These are phyloP conservation scores for Sporobolomyces pararoseus DNA, from an alignment of 768 basidiomycete species.

Conservation along the genomic window DNA sequence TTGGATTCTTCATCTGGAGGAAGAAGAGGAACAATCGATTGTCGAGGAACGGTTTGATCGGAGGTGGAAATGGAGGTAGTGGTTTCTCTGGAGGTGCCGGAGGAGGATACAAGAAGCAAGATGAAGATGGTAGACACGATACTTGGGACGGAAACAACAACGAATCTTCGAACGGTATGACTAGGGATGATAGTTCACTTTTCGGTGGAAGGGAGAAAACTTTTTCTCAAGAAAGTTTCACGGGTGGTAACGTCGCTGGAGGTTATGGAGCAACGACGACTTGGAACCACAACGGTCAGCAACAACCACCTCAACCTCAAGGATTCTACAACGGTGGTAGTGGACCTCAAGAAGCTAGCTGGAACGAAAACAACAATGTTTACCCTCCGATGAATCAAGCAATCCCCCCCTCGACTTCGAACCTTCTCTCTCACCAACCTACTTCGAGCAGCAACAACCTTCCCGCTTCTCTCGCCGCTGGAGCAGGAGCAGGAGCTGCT, in stretches of 20 bases:
- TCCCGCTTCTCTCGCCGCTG: constrained; percentile 9
- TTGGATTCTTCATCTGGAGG: constrained; percentile 26
- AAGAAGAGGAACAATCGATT: not conserved
- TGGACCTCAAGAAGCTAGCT: not conserved
- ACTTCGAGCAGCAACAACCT: not conserved
- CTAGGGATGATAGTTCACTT: constrained; percentile 13
- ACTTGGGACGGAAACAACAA: constrained; percentile 1
- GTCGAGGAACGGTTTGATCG: not conserved
- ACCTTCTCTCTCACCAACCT: constrained; percentile 20
- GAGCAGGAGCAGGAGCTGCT: constrained; percentile 1
- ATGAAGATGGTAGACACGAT: constrained; percentile 1
- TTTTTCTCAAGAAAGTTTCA: not conserved
- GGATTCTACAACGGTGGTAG: not conserved
- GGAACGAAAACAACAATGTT: not conserved
- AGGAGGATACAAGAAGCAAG: constrained; percentile 27
- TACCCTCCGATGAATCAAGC: constrained; percentile 21
- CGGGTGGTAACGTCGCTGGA: not conserved
- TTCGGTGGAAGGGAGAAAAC: constrained; percentile 13
- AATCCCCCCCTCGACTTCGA: constrained; percentile 11
- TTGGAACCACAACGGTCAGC: not conserved
- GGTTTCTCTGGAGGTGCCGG: not conserved
- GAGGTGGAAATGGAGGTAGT: not conserved
- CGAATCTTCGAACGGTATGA: constrained; percentile 1
- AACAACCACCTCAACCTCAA: not conserved
- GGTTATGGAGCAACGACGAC: constrained; percentile 6